Evolutionary conservation across 2,329 filamentous ascomycete species (phyloP).

Genomic region (Pseudocercospora ulei): DNA sequence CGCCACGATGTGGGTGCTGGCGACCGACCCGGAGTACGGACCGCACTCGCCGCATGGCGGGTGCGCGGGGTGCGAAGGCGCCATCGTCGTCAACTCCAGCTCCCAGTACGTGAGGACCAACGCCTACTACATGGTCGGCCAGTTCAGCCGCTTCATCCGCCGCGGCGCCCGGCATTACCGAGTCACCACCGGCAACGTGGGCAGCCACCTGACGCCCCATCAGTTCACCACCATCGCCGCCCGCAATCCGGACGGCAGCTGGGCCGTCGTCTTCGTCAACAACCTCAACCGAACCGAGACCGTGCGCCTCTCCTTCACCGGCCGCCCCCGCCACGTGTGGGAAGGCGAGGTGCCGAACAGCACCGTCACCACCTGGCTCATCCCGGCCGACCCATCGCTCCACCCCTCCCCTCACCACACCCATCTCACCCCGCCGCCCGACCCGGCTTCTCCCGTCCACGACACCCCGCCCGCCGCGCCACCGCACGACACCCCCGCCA

Average conservation of each 20-base stretch:
- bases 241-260: constrained; percentile 23
- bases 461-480: too few species aligned
- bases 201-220: constrained; percentile 7
- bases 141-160: constrained; percentile 35
- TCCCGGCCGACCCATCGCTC: too few species aligned
- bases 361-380: constrained; percentile 21
- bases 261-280: constrained; percentile 27
- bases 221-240: constrained; percentile 23
- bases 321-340: constrained; percentile 17
- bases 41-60: constrained; percentile 39
- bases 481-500: too few species aligned
- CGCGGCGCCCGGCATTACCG: constrained; percentile 21
- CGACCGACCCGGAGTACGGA: constrained; percentile 39
- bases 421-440: too few species aligned
- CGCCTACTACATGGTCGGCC: constrained; percentile 48
- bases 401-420: too few species aligned
- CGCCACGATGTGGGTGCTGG: constrained; percentile 41
- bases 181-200: constrained; percentile 19
- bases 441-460: too few species aligned
- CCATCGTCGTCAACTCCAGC: constrained; percentile 59
- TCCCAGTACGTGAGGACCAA: constrained; percentile 41
- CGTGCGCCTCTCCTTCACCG: constrained; percentile 22
- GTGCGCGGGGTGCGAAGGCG: constrained; percentile 47
- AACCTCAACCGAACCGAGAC: constrained; percentile 21
- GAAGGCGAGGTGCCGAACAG: constrained; percentile 20